Percentiles rank a stretch among this genome's conserved stretches.
phyloP scores from a whole-genome alignment of 768 basidiomycete genomes.

The Auriscalpium orientale region DNA sequence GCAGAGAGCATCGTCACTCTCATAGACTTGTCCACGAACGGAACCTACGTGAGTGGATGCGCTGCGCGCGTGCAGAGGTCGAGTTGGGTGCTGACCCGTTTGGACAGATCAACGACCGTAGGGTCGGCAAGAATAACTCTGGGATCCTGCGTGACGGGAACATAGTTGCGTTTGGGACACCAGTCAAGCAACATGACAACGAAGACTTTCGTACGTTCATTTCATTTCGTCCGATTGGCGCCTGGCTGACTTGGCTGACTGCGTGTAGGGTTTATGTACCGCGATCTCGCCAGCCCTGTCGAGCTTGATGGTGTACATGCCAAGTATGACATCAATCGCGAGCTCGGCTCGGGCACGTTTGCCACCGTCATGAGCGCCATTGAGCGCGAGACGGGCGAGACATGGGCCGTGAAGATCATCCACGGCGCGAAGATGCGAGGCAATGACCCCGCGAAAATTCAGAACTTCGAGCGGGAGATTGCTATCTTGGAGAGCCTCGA shows the following conservation, averaged over 20 bases:
- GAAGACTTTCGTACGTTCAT: conserved; percentile 69
- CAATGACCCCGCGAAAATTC: conserved; percentile 11
- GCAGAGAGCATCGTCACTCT: conserved; percentile 38
- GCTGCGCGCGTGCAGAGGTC: too few species aligned
- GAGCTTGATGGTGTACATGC: conserved; percentile 50
- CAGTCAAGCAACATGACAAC: conserved; percentile 35
- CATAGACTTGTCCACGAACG: conserved; percentile 59
- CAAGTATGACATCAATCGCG: conserved; percentile 57
- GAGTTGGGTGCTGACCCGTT: too few species aligned
- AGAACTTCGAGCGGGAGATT: conserved; percentile 62
- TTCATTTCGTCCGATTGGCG: background rate
- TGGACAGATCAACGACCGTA: conserved; percentile 55
- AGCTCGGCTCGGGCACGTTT: conserved; percentile 88
- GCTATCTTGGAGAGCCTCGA: conserved; percentile 67
- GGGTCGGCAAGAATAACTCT: conserved; percentile 49
- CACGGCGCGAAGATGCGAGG: conserved; percentile 39
- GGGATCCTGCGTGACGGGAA: conserved; percentile 69
- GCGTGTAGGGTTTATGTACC: conserved; percentile 64
- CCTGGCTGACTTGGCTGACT: background rate
- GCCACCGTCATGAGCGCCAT: conserved; percentile 85
- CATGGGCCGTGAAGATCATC: conserved; percentile 88
- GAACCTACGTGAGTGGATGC: conserved; percentile 50
- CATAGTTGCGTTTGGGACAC: conserved; percentile 79
- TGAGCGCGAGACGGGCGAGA: conserved; percentile 57
- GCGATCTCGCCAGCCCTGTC: conserved; percentile 47